These are phyloP conservation scores for Polysphondylium violaceum DNA, from an alignment of 78 protist genomes.

Conservation along the genomic window DNA sequence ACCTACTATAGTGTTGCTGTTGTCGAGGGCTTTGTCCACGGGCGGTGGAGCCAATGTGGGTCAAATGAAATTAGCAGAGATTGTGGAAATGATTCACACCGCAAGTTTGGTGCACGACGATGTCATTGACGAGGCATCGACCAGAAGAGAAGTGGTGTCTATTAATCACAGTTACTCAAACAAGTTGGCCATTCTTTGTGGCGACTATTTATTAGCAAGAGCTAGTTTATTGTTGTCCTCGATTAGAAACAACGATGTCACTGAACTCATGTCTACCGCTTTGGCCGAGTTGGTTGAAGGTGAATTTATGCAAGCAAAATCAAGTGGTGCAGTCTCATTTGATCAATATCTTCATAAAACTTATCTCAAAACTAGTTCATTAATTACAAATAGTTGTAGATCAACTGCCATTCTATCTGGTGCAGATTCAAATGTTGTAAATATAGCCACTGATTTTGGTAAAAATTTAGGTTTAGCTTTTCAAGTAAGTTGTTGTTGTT, in stretches of 20 bases:
- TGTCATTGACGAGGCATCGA: conserved; percentile 76
- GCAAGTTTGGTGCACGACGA: conserved; percentile 96
- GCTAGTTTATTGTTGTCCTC: conserved; percentile 72
- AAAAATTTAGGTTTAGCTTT: conserved; percentile 94
- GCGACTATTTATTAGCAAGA: conserved; percentile 57
- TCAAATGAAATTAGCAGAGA: conserved; percentile 81
- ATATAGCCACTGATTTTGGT: conserved; percentile 76
- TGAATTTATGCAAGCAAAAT: conserved; percentile 90
- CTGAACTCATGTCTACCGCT: conserved; percentile 73
- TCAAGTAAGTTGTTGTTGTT: conserved; percentile 74
- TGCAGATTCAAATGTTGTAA: neutral
- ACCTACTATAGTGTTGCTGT: conserved; percentile 40
- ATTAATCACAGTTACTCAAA: conserved; percentile 32
- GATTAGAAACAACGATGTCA: conserved; percentile 58
- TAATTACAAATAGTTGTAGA: conserved; percentile 86
- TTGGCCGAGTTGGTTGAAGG: conserved; percentile 92
- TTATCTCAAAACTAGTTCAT: conserved; percentile 92
- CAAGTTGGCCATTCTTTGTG: conserved; percentile 57
- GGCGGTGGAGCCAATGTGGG: neutral
- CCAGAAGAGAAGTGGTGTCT: conserved; percentile 41
- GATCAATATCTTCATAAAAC: conserved; percentile 91
- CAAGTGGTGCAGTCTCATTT: conserved; percentile 9
- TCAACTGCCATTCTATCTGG: conserved; percentile 47
- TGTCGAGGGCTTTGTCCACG: conserved; percentile 20
- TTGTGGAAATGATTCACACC: conserved; percentile 96